Percentiles rank a stretch among this genome's conserved stretches.
phyloP scores from a whole-genome alignment of 768 basidiomycete species.

The Daedalea quercina region DNA sequence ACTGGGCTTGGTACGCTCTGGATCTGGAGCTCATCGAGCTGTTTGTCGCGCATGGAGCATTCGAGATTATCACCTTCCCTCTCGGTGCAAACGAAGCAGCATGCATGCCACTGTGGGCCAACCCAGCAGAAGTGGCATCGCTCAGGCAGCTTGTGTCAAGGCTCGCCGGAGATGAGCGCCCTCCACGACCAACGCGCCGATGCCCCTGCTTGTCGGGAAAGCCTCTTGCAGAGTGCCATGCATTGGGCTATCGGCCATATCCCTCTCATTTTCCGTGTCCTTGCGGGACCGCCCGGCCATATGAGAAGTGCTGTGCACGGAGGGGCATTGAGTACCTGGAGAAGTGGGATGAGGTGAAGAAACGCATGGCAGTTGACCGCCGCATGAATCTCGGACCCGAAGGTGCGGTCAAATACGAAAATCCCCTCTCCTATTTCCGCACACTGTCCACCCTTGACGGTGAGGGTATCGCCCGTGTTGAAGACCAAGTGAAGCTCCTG shows the following conservation, averaged over 20 bases:
- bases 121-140: background rate
- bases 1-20: no score
- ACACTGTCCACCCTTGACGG: background rate
- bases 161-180: no score
- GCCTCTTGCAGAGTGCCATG: conserved; percentile 17
- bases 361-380: conserved; percentile 12
- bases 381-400: background rate
- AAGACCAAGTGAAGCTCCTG: background rate
- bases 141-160: no score
- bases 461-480: background rate
- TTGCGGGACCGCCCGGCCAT: conserved; percentile 14
- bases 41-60: background rate
- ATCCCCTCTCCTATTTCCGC: background rate
- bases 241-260: conserved; percentile 8
- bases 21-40: no score
- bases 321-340: conserved; percentile 7
- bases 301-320: conserved; percentile 17
- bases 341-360: conserved; percentile 11
- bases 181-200: conserved; percentile 11
- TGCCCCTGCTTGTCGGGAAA: conserved; percentile 24
- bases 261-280: conserved; percentile 18
- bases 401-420: background rate
- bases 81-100: background rate
- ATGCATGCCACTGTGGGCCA: background rate
- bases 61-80: background rate